A percentile compares a stretch with the other conserved stretches of the same genome.
Evolutionary conservation across 2,329 filamentous ascomycete genomes (phyloP).

Genomic region (Ophiocordyceps camponoti-floridani): DNA sequence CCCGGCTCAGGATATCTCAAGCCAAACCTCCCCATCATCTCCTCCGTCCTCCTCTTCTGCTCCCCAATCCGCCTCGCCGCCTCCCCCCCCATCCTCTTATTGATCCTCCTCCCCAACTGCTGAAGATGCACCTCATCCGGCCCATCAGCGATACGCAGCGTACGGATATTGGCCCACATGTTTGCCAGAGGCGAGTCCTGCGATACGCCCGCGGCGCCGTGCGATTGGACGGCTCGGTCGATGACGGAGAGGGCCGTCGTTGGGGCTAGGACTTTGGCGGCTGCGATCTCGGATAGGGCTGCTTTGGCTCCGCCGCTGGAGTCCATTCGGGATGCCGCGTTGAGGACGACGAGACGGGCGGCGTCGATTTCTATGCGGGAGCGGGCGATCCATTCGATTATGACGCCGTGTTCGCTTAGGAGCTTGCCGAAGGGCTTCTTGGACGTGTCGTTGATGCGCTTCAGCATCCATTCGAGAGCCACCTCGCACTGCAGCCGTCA

Average conservation of each 20-base stretch:
- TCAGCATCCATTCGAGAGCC: slow-evolving; percentile 87
- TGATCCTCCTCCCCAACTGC: slow-evolving; percentile 69
- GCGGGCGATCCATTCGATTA: slow-evolving; percentile 85
- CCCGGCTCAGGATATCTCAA: slow-evolving; percentile 29
- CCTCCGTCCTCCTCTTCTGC: slow-evolving; percentile 47
- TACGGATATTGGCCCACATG: slow-evolving; percentile 68
- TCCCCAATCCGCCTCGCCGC: slow-evolving; percentile 37
- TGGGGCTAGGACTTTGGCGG: slow-evolving; percentile 87
- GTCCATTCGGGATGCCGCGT: slow-evolving; percentile 92
- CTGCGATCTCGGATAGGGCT: slow-evolving; percentile 80
- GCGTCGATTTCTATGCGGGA: slow-evolving; percentile 89
- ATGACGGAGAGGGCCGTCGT: slow-evolving; percentile 70
- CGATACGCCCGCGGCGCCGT: slow-evolving; percentile 75
- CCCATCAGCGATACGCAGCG: slow-evolving; percentile 74
- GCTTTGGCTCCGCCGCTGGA: slow-evolving; percentile 65
- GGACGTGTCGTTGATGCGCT: slow-evolving; percentile 76
- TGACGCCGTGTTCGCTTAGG: slow-evolving; percentile 77
- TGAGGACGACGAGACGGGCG: slow-evolving; percentile 75
- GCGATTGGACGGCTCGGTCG: slow-evolving; percentile 85
- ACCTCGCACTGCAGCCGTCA: slow-evolving; percentile 45
- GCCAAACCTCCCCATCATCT: slow-evolving; percentile 44
- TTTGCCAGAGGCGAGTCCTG: slow-evolving; percentile 85
- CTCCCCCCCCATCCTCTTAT: slow-evolving; percentile 45
- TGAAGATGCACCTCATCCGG: slow-evolving; percentile 89
- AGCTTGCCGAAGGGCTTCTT: slow-evolving; percentile 87